These are phyloP conservation scores for Sclerotinia glacialis DNA, from an alignment of 2,329 filamentous ascomycete genomes.

Conservation along the genomic window DNA sequence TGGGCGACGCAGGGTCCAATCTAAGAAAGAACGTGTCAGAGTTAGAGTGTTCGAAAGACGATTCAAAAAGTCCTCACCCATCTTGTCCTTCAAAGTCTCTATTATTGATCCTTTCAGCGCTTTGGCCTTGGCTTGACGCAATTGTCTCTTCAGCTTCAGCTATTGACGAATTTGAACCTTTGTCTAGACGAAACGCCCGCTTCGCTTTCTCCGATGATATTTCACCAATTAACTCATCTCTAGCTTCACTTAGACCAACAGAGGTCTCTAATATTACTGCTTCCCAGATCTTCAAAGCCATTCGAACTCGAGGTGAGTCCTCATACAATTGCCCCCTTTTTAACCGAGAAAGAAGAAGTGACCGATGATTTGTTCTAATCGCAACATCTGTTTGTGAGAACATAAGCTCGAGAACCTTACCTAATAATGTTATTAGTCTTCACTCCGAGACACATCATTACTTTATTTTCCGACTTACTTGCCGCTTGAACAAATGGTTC, in stretches of 20 bases:
- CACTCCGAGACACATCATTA: not conserved
- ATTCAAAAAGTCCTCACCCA: constrained; percentile 34
- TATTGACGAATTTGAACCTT: not conserved
- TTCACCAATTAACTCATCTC: constrained; percentile 57
- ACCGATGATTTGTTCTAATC: constrained; percentile 67
- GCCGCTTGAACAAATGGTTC: constrained; percentile 69
- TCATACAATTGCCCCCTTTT: constrained; percentile 75
- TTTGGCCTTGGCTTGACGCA: not conserved
- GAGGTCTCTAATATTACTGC: constrained; percentile 51
- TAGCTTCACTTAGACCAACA: constrained; percentile 59
- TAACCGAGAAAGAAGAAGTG: constrained; percentile 61
- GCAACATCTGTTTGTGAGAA: constrained; percentile 74
- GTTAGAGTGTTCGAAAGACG: not conserved
- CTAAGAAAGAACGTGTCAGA: not conserved
- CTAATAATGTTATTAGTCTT: not conserved
- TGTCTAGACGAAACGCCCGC: not conserved
- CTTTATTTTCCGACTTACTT: constrained; percentile 50
- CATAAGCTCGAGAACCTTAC: constrained; percentile 87
- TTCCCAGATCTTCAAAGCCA: constrained; percentile 70
- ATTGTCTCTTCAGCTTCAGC: not conserved
- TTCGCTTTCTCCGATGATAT: constrained; percentile 23
- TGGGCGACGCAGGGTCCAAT: constrained; percentile 38
- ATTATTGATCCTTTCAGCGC: not conserved
- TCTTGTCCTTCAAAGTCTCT: constrained; percentile 26
- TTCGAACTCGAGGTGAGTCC: constrained; percentile 63